These are phyloP conservation scores for Penicillium freii DNA, from an alignment of 2,329 filamentous ascomycete species.

Conservation along the genomic window DNA sequence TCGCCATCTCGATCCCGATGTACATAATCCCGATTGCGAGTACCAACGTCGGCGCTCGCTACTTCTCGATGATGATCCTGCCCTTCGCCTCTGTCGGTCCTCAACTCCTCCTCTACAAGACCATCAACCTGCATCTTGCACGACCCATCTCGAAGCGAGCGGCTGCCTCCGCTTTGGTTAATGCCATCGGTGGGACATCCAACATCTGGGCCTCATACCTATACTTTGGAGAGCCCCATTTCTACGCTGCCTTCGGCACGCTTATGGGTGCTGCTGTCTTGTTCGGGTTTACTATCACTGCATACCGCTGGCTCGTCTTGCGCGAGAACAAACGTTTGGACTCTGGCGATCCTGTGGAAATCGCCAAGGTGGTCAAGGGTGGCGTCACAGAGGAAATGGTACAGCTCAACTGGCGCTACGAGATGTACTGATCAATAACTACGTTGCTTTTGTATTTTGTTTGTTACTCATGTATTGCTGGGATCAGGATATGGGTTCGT, in stretches of 20 bases:
- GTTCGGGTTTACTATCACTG: conserved; percentile 36
- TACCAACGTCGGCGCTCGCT: conserved; percentile 40
- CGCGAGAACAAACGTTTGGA: conserved; percentile 43
- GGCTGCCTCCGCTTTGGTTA: conserved; percentile 44
- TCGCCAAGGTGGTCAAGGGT: conserved; percentile 43
- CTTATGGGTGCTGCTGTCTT: conserved; percentile 30
- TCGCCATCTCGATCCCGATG: conserved; percentile 36
- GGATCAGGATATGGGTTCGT: neutral
- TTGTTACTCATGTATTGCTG: neutral
- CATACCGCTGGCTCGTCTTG: conserved; percentile 40
- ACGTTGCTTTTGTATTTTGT: neutral
- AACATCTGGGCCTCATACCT: conserved; percentile 30
- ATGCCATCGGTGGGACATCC: conserved; percentile 30
- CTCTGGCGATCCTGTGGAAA: conserved; percentile 35
- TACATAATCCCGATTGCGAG: conserved; percentile 43
- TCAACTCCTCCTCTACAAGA: conserved; percentile 45
- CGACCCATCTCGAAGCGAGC: conserved; percentile 45
- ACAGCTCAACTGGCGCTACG: conserved; percentile 44
- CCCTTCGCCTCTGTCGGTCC: conserved; percentile 43
- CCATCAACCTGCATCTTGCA: conserved; percentile 44
- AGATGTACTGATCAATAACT: conserved; percentile 38
- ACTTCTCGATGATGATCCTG: conserved; percentile 46
- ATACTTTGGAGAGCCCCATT: conserved; percentile 31
- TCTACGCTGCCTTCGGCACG: conserved; percentile 44
- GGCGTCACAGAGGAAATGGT: conserved; percentile 49